Base-by-base conservation (phyloP, 1,284 basidiomycete genomes). In the Trichosporon ovoides region DNA sequence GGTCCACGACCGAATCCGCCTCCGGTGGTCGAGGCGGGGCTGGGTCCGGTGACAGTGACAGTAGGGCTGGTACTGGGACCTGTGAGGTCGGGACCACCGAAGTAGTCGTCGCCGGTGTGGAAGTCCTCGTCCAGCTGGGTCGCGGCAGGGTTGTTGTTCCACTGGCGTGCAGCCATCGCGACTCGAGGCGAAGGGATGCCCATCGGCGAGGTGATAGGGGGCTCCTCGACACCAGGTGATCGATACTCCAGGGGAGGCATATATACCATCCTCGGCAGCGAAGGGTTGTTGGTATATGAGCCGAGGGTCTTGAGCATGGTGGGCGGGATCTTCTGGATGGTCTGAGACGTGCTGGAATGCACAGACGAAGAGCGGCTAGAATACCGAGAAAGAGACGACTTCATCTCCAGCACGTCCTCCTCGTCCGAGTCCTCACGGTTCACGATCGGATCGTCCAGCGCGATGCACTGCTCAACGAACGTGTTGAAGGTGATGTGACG, bases 401-500 rank as follows among this genome's bases (percentile, higher is more conserved):
- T 82, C 78, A 87, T 87, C 73, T 88, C 85, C 50, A 89, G 80
- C 51, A 85, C 79, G 57, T 84, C 84, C 57, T 80, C 79, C 38
- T 79, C 76, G n/a, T 82, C 82, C 49, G 81, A 78, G 28, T 79
- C 79, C 11, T 61, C 57, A 53, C 59, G 55, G 35, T 70, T 67
- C 19, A 75, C 70, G 38, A 55, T 40, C 38, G 74, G 76, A 49
- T 80, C 77, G 59, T 83, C 82, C 70, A 98, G 87, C 18, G 95
- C 89, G 64, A 98, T 95, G 73, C 87, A 93, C 76, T 98, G 96
- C 77, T 98, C 91, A 36, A 98, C 95, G 70, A 94, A 95, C 1
- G 93, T 95, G 77, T 98, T 98, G 83, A 98, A 98, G 68, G 84
- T 89, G 79, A 98, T 98, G 75, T 98, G 95, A 62, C 84, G 83